phyloP scores from a whole-genome alignment of 371 early-diverging fungal species.

The Rhizomucor miehei region DNA sequence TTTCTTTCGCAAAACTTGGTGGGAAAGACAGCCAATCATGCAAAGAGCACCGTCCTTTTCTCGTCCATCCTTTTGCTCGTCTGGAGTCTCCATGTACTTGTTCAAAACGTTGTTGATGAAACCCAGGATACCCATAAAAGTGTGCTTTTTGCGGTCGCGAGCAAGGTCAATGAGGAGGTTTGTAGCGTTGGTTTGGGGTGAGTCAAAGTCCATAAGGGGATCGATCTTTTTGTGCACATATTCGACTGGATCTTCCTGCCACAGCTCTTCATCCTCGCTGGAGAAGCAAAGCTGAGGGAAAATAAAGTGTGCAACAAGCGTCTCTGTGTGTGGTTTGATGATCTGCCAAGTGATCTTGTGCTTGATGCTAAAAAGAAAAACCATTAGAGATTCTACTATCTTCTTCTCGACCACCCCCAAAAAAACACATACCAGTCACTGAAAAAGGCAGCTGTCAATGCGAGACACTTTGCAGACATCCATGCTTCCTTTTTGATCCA shows the following conservation, averaged over 20 bases:
- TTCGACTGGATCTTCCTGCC: slow-evolving; percentile 90
- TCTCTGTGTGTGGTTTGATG: slow-evolving; percentile 77
- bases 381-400: neutral
- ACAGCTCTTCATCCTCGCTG: slow-evolving; percentile 78
- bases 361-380: slow-evolving; percentile 59
- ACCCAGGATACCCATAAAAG: slow-evolving; percentile 72
- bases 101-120: slow-evolving; percentile 72
- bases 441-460: slow-evolving; percentile 52
- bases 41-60: slow-evolving; percentile 87
- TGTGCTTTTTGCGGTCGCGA: slow-evolving; percentile 69
- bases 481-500: slow-evolving; percentile 63
- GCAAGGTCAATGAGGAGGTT: slow-evolving; percentile 73
- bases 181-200: slow-evolving; percentile 65
- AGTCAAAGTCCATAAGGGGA: slow-evolving; percentile 75
- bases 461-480: slow-evolving; percentile 58
- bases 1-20: slow-evolving; percentile 60
- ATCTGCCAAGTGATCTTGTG: slow-evolving; percentile 86
- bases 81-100: slow-evolving; percentile 51
- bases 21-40: slow-evolving; percentile 74
- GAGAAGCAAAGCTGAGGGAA: slow-evolving; percentile 89
- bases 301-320: slow-evolving; percentile 76
- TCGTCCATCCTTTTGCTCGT: slow-evolving; percentile 65
- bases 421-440: slow-evolving; percentile 40
- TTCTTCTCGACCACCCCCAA: too few relatives aligned
- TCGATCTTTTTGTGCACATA: slow-evolving; percentile 85